These are phyloP conservation scores for Toxicodendron radicans DNA, from an alignment of 345 rosid species.

Conservation along the genomic window DNA sequence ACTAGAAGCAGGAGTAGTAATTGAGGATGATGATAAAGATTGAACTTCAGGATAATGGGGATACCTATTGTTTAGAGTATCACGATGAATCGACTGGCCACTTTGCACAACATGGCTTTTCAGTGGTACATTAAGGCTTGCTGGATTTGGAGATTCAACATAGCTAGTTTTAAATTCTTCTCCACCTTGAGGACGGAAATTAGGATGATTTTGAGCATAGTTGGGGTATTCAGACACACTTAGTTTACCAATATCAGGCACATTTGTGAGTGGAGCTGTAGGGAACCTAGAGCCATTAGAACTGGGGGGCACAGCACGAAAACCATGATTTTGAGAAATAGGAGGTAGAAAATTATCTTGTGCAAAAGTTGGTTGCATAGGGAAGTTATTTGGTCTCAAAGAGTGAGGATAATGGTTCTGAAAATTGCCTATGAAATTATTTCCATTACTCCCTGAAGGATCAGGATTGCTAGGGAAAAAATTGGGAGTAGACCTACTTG, in stretches of 20 bases:
- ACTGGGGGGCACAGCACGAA: slow-evolving; percentile 43
- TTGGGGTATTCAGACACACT: slow-evolving; percentile 40
- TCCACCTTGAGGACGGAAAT: slow-evolving; percentile 36
- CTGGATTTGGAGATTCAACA: slow-evolving; percentile 27
- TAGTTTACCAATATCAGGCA: slow-evolving; percentile 54
- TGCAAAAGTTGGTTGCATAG: slow-evolving; percentile 39
- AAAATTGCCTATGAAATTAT: slow-evolving; percentile 33
- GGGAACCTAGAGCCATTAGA: slow-evolving; percentile 41
- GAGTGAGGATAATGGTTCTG: slow-evolving; percentile 38
- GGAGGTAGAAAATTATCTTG: slow-evolving; percentile 37
- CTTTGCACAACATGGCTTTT: slow-evolving; percentile 25
- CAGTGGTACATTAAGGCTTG: slow-evolving; percentile 31
- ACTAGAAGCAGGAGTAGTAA: slow-evolving; percentile 27
- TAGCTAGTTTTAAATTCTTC: slow-evolving; percentile 41
- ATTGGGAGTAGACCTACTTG: slow-evolving; percentile 36
- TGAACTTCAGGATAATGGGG: slow-evolving; percentile 33
- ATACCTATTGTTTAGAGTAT: slow-evolving; percentile 23
- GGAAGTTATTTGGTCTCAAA: slow-evolving; percentile 37
- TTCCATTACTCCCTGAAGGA: slow-evolving; percentile 33
- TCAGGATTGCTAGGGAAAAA: slow-evolving; percentile 40
- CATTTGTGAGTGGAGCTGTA: slow-evolving; percentile 30
- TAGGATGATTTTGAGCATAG: slow-evolving; percentile 39
- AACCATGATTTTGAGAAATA: slow-evolving; percentile 37
- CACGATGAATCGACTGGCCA: slow-evolving; percentile 31
- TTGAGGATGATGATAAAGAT: slow-evolving; percentile 27